Evolutionary conservation across 495 filamentous ascomycete genomes (phyloP), one percentile per base, ranked within the genome.

Genomic region (Tuber calosporum): DNA sequence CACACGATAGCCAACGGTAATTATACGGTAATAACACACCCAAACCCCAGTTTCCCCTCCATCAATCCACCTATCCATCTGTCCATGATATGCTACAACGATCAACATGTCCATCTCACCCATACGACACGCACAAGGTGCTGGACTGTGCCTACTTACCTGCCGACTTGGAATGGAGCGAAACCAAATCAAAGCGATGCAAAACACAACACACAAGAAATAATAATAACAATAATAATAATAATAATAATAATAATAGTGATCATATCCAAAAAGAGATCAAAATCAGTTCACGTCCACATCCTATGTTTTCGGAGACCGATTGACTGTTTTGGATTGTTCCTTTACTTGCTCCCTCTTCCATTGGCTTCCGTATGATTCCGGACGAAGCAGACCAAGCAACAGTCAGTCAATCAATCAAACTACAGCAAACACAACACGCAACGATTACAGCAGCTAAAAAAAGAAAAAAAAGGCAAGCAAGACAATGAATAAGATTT

Each of bases 401-500:
- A 53, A 26, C 48, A 58, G 48, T 58, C 15, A 19, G 41, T 43
- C n/a, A 58, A 4, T 58, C 48, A 58, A 26, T 58, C 48, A 58
- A 58, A 58, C n/a, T n/a, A 58, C 22, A 58, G 48, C n/a, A 58
- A 58, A 58, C n/a, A 48, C 19, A 22, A 48, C 43, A 58, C 11
- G 39, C n/a, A 26, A 13, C 26, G 48, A 26, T 58, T 58, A 58
- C n/a, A 26, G 22, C 13, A 26, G 48, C 2, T 58, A 9, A n/a
- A 34, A 34, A 34, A 34, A 34, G 19, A 62, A 62, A 42, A 43
- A 43, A 43, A 43, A 19, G 30, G 11, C 11, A 26, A 30, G 53
- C 26, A 62, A 62, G 53, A 62, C 53, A 62, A 62, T 17, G 26
- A 30, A 62, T 70, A 79, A 71, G 69, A 71, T 69, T 79, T 66